These are phyloP conservation scores for Naganishia cerealis DNA, from an alignment of 1,284 basidiomycete genomes.

Conservation along the genomic window DNA sequence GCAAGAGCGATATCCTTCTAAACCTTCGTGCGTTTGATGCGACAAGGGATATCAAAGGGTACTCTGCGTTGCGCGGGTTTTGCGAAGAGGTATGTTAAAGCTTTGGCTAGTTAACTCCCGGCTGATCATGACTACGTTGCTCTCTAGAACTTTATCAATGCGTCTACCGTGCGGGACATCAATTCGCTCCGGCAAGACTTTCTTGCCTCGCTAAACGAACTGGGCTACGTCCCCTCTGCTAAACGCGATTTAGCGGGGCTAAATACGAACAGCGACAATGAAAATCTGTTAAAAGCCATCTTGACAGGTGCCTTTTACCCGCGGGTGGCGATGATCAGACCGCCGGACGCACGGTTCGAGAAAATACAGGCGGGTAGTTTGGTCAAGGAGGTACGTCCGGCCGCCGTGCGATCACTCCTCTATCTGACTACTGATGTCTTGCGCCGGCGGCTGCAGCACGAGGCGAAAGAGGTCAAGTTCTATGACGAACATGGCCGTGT, in stretches of 20 bases:
- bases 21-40: constrained; percentile 75
- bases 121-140: neutral
- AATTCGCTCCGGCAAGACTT: constrained; percentile 76
- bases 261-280: constrained; percentile 64
- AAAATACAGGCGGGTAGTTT: constrained; percentile 75
- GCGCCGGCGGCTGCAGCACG: constrained; percentile 55
- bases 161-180: constrained; percentile 74
- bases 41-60: constrained; percentile 61
- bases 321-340: constrained; percentile 68
- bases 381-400: constrained; percentile 62
- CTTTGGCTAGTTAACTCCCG: neutral
- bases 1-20: constrained; percentile 82
- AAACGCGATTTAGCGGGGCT: constrained; percentile 55
- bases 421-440: neutral
- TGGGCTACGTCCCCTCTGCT: constrained; percentile 64
- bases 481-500: constrained; percentile 61
- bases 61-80: constrained; percentile 62
- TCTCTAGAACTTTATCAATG: constrained; percentile 77
- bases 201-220: constrained; percentile 67
- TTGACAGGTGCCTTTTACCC: constrained; percentile 82
- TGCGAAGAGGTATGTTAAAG: constrained; percentile 67
- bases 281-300: constrained; percentile 75
- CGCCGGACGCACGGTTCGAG: constrained; percentile 79
- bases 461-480: constrained; percentile 76
- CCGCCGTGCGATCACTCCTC: neutral